Percentiles rank a stretch among this genome's conserved stretches.
Conservation (phyloP, 2,329 filamentous ascomycete species). For the Fusarium bactridioides region DNA sequence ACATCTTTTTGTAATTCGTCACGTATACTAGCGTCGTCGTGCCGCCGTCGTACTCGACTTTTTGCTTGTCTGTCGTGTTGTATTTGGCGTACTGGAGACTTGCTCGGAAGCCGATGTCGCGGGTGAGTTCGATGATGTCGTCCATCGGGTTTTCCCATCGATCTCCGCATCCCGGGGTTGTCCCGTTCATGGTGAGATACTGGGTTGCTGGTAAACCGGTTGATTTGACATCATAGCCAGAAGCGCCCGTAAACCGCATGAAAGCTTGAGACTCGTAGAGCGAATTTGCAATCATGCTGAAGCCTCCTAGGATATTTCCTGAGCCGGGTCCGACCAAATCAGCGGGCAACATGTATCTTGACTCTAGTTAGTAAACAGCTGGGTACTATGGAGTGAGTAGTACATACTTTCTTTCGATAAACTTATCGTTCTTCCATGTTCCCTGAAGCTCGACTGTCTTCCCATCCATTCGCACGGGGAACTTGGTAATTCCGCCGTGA, state of each 20-base stretch:
- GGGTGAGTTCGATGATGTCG: conserved; percentile 35
- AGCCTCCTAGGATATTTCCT: conserved; percentile 30
- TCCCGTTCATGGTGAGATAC: conserved; percentile 27
- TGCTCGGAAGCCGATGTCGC: conserved; percentile 32
- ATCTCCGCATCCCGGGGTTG: conserved; percentile 7
- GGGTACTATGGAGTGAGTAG: accelerated
- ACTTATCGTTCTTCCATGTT: conserved; percentile 29
- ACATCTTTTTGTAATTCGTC: conserved; percentile 34
- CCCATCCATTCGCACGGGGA: conserved; percentile 4
- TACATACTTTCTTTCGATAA: conserved; percentile 27
- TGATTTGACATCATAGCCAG: conserved; percentile 17
- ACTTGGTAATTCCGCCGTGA: conserved; percentile 25
- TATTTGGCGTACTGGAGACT: conserved; percentile 30
- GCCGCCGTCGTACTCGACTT: conserved; percentile 17
- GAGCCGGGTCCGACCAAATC: not conserved
- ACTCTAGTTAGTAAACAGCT: not conserved
- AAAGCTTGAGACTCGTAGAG: conserved; percentile 15
- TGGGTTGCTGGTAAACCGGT: conserved; percentile 23
- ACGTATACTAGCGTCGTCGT: conserved; percentile 24
- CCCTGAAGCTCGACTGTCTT: conserved; percentile 13
- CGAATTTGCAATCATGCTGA: conserved; percentile 13
- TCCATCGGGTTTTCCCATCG: conserved; percentile 31
- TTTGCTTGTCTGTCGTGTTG: conserved; percentile 31
- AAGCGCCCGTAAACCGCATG: conserved; percentile 28
- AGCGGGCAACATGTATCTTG: conserved; percentile 29